Percentiles rank a stretch among this genome's conserved stretches.
These are phyloP conservation scores for Phaffia rhodozyma DNA, from an alignment of 1,284 basidiomycete species.

Conservation along the genomic window DNA sequence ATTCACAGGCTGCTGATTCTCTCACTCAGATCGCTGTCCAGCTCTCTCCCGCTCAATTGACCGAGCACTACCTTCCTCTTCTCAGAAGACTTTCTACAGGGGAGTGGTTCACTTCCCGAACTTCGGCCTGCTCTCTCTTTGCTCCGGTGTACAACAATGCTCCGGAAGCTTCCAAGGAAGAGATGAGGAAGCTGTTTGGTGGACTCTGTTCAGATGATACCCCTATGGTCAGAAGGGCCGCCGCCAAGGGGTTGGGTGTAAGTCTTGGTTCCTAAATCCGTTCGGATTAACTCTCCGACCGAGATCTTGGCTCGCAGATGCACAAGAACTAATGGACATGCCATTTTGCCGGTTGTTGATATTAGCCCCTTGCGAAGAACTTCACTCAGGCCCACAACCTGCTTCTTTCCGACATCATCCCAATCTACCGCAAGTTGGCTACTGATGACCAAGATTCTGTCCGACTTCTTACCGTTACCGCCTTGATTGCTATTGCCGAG, in stretches of 20 bases:
- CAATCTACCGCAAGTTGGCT: constrained; percentile 88
- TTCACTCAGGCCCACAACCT: constrained; percentile 41
- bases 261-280: constrained; percentile 31
- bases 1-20: constrained; percentile 75
- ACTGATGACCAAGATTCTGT: constrained; percentile 98
- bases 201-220: constrained; percentile 86
- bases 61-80: constrained; percentile 85
- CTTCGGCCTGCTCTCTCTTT: constrained; percentile 89
- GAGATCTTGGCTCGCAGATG: background rate
- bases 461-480: constrained; percentile 87
- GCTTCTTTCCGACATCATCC: constrained; percentile 73
- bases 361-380: constrained; percentile 62
- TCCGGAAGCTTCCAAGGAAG: constrained; percentile 63
- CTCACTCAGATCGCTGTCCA: constrained; percentile 81
- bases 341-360: background rate
- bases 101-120: constrained; percentile 99
- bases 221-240: constrained; percentile 95
- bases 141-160: constrained; percentile 82
- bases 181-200: constrained; percentile 75
- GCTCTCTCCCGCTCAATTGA: constrained; percentile 68
- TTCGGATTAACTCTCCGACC: background rate
- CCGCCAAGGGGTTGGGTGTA: constrained; percentile 90
- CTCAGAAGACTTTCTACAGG: constrained; percentile 79
- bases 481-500: constrained; percentile 83
- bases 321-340: background rate